Percentiles rank a stretch among this genome's conserved stretches.
phyloP scores from a whole-genome alignment of 2,329 filamentous ascomycete species.

The Aphanocladium album region DNA sequence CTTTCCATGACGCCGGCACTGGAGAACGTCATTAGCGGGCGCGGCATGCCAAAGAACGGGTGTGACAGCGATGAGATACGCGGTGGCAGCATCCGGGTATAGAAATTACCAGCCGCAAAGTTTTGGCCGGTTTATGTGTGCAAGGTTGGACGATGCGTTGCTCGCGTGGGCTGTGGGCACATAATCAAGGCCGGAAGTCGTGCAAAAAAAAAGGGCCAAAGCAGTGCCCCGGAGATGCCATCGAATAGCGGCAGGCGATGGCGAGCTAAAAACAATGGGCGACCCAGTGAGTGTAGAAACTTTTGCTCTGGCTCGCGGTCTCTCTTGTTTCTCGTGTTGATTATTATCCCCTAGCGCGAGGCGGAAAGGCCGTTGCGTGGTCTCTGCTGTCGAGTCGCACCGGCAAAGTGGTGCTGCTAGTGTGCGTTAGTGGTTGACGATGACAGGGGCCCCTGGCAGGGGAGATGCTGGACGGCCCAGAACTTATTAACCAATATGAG shows the following conservation, averaged over 20 bases:
- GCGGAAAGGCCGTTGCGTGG: background rate
- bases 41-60: background rate
- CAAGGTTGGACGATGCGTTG: background rate
- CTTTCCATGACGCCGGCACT: background rate
- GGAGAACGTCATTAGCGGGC: background rate
- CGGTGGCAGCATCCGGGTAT: background rate
- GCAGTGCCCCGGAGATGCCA: no score
- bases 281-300: no score
- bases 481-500: no score
- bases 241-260: background rate
- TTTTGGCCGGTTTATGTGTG: no score
- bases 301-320: no score
- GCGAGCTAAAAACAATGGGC: background rate
- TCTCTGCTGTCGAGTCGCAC: background rate
- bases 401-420: background rate
- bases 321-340: background rate
- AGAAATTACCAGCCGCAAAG: background rate
- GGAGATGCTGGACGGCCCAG: background rate
- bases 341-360: background rate
- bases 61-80: background rate
- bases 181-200: background rate
- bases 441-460: background rate
- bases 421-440: background rate
- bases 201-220: background rate
- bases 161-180: constrained; percentile 1